Evolutionary conservation across 1,284 basidiomycete genomes (phyloP), one percentile per base, ranked within the genome.

Genomic region (Microbotryum lychnidis-dioicae): DNA sequence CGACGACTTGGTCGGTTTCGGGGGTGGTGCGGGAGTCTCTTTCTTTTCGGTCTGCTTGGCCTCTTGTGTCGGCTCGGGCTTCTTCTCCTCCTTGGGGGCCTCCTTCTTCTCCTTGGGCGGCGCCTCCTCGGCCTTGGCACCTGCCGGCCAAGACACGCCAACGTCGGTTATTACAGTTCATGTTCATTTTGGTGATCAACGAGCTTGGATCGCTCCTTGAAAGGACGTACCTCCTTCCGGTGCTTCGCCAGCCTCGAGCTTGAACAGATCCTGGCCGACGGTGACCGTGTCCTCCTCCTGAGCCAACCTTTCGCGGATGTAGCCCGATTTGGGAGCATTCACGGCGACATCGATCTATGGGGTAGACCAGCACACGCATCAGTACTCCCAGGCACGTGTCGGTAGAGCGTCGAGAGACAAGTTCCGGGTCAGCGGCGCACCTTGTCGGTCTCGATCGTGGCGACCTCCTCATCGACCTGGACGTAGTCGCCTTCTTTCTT

Each of bases 391-490:
- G 4, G 31, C 9, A 25, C 29, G 52, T 10, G 23, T 31, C 27
- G 20, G 3, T 37, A 27, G 14, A 6, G 27, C 37, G 37, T 42
- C 37, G 9, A 16, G 29, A 8, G 42, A 52, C 23, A n/a, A 21
- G 23, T 25, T 25, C 10, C 23, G 12, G 18, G 48, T 29, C 16
- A 21, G 9, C 4, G 20, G 52, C 77, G 44, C 67, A 91, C 92
- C 87, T 97, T 97, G 82, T 98, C 94, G 16, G 94, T 98, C 80
- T 98, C 94, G 70, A 98, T 97, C 53, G 91, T 94, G 29, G 92
- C 94, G 60, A 98, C 82, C 79, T 98, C 94, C 79, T 98, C 94
- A 75, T 97, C 91, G 49, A 82, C 86, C 74, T 86, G 83, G 63
- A 98, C 92, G 65, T 80, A 83, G 74, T 98, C 94, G 50, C 94